Evolutionary conservation across 208 protist genomes (phyloP), one percentile per base, ranked within the genome.

Genomic region (Naegleria lovaniensis): DNA sequence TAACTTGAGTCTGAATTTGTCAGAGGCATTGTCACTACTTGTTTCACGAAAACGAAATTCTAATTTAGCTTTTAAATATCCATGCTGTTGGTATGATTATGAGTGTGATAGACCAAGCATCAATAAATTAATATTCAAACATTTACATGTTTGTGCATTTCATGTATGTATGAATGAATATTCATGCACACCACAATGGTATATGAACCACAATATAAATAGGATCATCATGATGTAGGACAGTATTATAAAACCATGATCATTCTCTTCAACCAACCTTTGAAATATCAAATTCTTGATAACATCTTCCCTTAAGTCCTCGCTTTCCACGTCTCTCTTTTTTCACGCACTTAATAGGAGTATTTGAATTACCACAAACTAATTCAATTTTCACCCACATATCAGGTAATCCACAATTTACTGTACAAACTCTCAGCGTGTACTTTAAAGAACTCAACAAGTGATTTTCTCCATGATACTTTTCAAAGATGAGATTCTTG

Each of bases 251-350:
- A 67, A 67, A 67, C 13, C 22, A 29, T 15, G 19, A 67, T 22
- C 19, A 15, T 29, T 29, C 55, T 22, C 55, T 29, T 67, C 22
- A 4, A 29, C 55, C 1, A 29, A 67, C 55, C 55, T 67, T 79
- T 36, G 67, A 79, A 79, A 79, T n/a, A 9, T 79, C 67, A 79
- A 79, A 79, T 29, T 79, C 67, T 79, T 79, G 67, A 79, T 79
- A 79, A 79, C 67, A 79, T 79, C 67, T 79, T 36, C 67, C 67
- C n/a, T 79, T 79, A 36, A 79, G 19, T 9, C 67, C 67, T 79
- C 67, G 25, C 29, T 79, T 79, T 7, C 67, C 67, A 36, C 6
- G 5, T 79, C 67, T 29, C 36, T 79, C 67, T 33, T 79, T 79
- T 36, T 79, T 79, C 5, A 79, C 67, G 9, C 67, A 79, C 5